Evolutionary conservation across 148 eudicot species (phyloP).

Genomic region (Simmondsia chinensis): DNA sequence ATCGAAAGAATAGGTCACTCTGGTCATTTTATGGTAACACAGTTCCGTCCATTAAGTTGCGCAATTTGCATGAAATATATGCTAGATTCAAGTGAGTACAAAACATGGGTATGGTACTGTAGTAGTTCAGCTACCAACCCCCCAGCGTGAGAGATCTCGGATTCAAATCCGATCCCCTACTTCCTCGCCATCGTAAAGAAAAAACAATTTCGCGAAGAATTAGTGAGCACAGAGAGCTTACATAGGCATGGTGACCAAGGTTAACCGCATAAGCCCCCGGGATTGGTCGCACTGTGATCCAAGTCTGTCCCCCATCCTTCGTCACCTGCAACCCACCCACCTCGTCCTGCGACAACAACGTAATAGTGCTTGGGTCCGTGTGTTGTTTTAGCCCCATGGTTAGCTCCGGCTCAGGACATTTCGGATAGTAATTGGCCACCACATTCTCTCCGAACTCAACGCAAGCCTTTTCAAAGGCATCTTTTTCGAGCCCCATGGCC

Average conservation of each 20-base stretch:
- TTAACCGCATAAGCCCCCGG: constrained; percentile 63
- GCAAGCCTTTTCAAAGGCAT: constrained; percentile 42
- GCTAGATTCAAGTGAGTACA: no score
- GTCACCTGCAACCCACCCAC: constrained; percentile 83
- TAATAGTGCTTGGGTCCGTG: constrained; percentile 67
- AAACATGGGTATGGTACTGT: no score
- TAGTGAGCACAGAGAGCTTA: constrained; percentile 4
- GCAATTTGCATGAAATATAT: no score
- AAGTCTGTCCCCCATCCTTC: constrained; percentile 57
- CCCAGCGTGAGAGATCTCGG: no score
- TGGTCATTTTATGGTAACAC: no score
- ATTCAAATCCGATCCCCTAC: neutral
- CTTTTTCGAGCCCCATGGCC: constrained; percentile 54
- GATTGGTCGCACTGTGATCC: constrained; percentile 74
- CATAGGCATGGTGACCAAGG: constrained; percentile 61
- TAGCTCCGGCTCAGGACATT: constrained; percentile 67
- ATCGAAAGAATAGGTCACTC: no score
- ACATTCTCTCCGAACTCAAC: constrained; percentile 52
- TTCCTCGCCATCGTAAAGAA: neutral
- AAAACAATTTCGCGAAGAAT: neutral
- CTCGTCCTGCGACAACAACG: constrained; percentile 50
- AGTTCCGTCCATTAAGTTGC: no score
- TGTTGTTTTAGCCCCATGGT: constrained; percentile 68
- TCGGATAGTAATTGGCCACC: constrained; percentile 64
- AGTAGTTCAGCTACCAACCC: no score